A percentile compares a stretch with the other conserved stretches of the same genome.
Conservation (phyloP, 257 asterid genomes). For the Fraxinus pennsylvanica region DNA sequence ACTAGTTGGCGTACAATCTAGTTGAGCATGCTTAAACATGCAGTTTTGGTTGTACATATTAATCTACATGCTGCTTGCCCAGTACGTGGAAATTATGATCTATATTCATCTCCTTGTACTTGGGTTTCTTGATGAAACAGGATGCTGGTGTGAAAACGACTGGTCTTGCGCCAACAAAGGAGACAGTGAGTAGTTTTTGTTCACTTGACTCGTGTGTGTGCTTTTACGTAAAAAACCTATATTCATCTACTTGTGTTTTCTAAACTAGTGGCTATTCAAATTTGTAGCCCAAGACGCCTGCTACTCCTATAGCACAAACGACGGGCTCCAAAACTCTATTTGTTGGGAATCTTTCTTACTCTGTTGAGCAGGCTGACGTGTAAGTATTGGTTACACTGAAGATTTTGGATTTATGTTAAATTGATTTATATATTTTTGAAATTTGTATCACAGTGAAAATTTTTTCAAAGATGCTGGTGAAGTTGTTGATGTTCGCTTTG, state of each 20-base stretch:
- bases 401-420: neutral
- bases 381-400: constrained; percentile 33
- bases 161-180: constrained; percentile 31
- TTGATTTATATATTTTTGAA: neutral
- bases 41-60: constrained; percentile 14
- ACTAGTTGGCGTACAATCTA: neutral
- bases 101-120: too few species aligned
- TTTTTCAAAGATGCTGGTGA: constrained; percentile 80
- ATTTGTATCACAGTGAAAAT: constrained; percentile 44
- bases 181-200: constrained; percentile 36
- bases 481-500: constrained; percentile 65
- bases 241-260: neutral
- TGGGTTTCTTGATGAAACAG: constrained; percentile 31
- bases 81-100: neutral
- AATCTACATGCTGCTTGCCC: neutral
- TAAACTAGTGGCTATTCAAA: neutral
- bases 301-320: constrained; percentile 43
- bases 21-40: neutral
- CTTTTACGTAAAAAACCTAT: neutral
- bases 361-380: constrained; percentile 62
- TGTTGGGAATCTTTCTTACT: constrained; percentile 75
- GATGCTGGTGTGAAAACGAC: constrained; percentile 57
- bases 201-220: neutral
- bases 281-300: constrained; percentile 58
- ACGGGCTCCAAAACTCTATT: constrained; percentile 61